Base-by-base conservation (phyloP, 78 protist species). In the Cavenderia fasciculata region DNA sequence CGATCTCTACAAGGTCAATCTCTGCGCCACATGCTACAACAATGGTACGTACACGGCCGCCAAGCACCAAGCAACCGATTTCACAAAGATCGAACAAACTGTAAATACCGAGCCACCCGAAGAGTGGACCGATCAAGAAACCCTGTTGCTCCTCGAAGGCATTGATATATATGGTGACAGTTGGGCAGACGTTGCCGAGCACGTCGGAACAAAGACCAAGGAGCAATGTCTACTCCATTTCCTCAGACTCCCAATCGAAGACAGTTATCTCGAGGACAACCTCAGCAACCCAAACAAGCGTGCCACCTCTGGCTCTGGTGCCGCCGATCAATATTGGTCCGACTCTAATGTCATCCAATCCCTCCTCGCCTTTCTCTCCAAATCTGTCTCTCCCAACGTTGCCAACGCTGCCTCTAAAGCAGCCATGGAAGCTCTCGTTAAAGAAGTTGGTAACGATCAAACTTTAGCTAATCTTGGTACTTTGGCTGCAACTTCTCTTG, bases 81-180 rank as follows among this genome's bases (percentile, higher is more conserved):
- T 82, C 43, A 59, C 74, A 19, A 33, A 66, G 25, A 68, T 82
- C 40, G 79, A 82, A 68, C 66, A 54, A 43, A 56, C 47, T 5
- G 71, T 71, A 31, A 27, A 29, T 4, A 25, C 7, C 1, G 59
- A 63, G 19, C 72, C 62, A 25, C 62, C 72, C 43, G 88, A 70
- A 16, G 87, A 70, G 14, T 93, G 96, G 96, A 70, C 96, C 19
- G 96, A 93, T 34, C 85, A 76, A 44, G 96, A 93, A 56, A 93
- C 96, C 0, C 70, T 87, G 11, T 47, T 73, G 19, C 49, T 93
- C 4, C 74, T 93, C 2, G 96, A 93, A 40, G 96, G 66, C 10
- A 56, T 90, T 2, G 96, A 94, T 49, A 85, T 59, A 21, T 61
- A 74, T 49, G 57, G 86, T n/a, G 92, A 68, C 27, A 63, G 51